phyloP scores from a whole-genome alignment of 192 early-diverging fungal species.

The Gigaspora rosea region DNA sequence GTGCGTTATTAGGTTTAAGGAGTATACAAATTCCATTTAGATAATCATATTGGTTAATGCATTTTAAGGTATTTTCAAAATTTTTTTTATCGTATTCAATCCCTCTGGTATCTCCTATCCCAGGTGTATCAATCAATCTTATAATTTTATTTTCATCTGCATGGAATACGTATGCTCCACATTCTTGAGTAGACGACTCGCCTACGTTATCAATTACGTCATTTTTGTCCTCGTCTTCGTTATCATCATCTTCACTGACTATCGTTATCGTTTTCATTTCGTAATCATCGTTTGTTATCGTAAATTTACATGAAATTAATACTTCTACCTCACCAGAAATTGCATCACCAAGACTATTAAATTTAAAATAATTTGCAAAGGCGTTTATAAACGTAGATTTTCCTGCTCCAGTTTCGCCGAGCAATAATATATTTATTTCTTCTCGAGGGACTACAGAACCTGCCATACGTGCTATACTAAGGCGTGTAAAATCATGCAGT shows the following conservation, averaged over 20 bases:
- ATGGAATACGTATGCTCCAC: constrained; percentile 33
- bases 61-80: constrained; percentile 34
- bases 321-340: constrained; percentile 13
- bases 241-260: constrained; percentile 26
- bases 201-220: neutral
- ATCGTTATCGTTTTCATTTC: constrained; percentile 22
- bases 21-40: constrained; percentile 37
- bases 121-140: constrained; percentile 38
- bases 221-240: neutral
- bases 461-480: too few species aligned
- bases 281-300: constrained; percentile 7
- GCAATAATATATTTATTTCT: constrained; percentile 1
- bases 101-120: constrained; percentile 36
- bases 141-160: constrained; percentile 25
- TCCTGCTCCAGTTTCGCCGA: constrained; percentile 32
- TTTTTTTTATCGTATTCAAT: constrained; percentile 32
- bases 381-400: constrained; percentile 43
- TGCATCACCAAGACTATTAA: constrained; percentile 33
- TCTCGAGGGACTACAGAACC: neutral
- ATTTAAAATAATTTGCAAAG: constrained; percentile 40
- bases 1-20: constrained; percentile 19
- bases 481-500: too few species aligned
- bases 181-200: constrained; percentile 30
- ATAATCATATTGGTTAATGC: constrained; percentile 27
- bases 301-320: constrained; percentile 34